Base-by-base conservation (phyloP, 2,329 filamentous ascomycete genomes). In the Chalaropsis thielavioides region DNA sequence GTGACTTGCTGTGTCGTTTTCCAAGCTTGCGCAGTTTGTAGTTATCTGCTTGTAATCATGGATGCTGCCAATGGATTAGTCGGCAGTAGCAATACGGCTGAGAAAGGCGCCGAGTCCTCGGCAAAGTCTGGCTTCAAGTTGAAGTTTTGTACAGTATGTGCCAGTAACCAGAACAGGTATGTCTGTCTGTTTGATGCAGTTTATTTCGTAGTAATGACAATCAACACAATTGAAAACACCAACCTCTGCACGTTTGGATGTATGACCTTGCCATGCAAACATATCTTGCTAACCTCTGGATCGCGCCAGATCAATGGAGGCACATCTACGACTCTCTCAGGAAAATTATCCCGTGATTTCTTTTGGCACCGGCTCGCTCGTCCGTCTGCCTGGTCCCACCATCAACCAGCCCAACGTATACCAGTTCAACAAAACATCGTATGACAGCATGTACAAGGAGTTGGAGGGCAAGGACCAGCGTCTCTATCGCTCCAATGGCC, bases 91-190 rank as follows among this genome's bases (percentile, higher is more conserved):
- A 64, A 56, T 44, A 60, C 76, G 64, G 70, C 72, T 49, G 72
- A 75, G 65, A 79, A 80, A 66, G 77, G 77, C 64, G 75, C 78
- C 31, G 75, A 78, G 15, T 78, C 38, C 19, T 62, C 61, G 3
- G 31, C 31, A 31, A 27, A 62, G 15, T 38, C 61, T 40, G 83
- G 81, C 63, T 96, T 86, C 81, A 96, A 94, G 76, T 82, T 99
- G 68, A 95, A 89, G 73, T 96, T 97, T 76, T 96, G 92, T 79
- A 97, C 94, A 2, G 92, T 99, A n/a, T 99, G 94, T 76, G 94
- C 94, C 7, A 96, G 91, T 72, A 99, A 99, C 72, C 91, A 99
- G 75, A 99, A 99, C 73, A 86, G 94, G 84, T 95, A 80, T 68
- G 80, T 71, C 22, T 19, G 31, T 64, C 51, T 66, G 24, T 40